Conservation (phyloP, 2,329 filamentous ascomycete genomes). For the Neofusicoccum cordaticola region DNA sequence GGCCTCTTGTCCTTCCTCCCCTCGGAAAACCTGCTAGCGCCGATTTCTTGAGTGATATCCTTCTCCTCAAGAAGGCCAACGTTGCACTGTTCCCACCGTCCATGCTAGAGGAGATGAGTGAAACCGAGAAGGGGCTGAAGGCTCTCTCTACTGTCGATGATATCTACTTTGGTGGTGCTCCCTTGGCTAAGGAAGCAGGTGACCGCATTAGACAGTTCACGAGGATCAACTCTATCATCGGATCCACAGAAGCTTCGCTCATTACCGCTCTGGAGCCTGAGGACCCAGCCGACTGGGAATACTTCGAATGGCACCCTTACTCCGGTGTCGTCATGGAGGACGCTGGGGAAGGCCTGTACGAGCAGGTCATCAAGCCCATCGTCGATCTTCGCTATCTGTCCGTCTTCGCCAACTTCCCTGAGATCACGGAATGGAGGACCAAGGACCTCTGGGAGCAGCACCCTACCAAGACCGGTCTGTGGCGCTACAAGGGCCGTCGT, state of each 20-base stretch:
- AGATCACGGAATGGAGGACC: slow-evolving; percentile 19
- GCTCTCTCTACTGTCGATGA: slow-evolving; percentile 24
- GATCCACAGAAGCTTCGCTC: slow-evolving; percentile 25
- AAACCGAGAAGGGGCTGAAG: slow-evolving; percentile 24
- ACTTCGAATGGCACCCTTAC: slow-evolving; percentile 26
- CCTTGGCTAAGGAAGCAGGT: slow-evolving; percentile 20
- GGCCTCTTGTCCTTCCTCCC: slow-evolving; percentile 16
- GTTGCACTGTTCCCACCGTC: slow-evolving; percentile 25
- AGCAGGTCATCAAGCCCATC: slow-evolving; percentile 19
- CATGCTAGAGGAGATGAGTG: slow-evolving; percentile 26
- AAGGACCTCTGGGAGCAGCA: slow-evolving; percentile 24
- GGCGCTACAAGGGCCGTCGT: slow-evolving; percentile 23
- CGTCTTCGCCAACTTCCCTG: slow-evolving; percentile 22
- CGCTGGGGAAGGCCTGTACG: slow-evolving; percentile 22
- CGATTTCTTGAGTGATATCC: slow-evolving; percentile 19
- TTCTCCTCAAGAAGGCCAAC: slow-evolving; percentile 19
- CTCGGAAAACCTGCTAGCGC: slow-evolving; percentile 12
- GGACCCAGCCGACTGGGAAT: slow-evolving; percentile 25
- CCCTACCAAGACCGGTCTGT: slow-evolving; percentile 17
- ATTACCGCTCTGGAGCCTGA: slow-evolving; percentile 21
- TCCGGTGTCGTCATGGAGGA: slow-evolving; percentile 26
- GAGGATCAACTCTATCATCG: slow-evolving; percentile 24
- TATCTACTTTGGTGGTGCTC: slow-evolving; percentile 22
- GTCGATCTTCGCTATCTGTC: slow-evolving; percentile 1
- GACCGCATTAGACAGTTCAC: slow-evolving; percentile 23